Base-by-base conservation (phyloP, 116 monocot species). In the Phalaenopsis hybrid region DNA sequence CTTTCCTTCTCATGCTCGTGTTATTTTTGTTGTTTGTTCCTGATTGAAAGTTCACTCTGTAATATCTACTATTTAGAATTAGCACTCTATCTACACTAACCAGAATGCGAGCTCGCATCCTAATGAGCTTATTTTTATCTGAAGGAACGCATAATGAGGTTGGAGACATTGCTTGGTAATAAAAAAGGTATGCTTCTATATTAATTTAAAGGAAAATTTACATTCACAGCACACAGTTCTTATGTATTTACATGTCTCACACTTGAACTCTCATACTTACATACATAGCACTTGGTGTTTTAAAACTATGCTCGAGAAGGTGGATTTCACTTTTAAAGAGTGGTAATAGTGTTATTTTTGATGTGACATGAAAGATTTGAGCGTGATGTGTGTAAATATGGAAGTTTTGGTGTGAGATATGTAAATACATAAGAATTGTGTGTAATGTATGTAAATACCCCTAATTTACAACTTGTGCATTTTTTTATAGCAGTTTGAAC, bases 111-210 rank as follows among this genome's bases (percentile, higher is more conserved):
- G 31, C 33, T 33, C 1, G 33, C 69, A 69, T 11, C 33, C 74
- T 83, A 78, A 79, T 37, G 1, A 67, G 67, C 5, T 75, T 81
- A 44, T 31, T 1, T 67, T 76, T 72, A 4, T 33, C 9, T 85
- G 43, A 79, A 94, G 94, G 91, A 91, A 44, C 94, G 91, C 15
- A 37, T 94, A 52, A 73, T 85, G 61, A 86, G 82, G 80, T 81
- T 94, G 81, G 94, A 91, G 81, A 63, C 84, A 13, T 69, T 85
- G 78, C 76, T 91, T 70, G 85, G 85, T 7, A 77, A 57, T 79
- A 83, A 84, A 76, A 79, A 86, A 75, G 89, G 89, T 91, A 87
- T 31, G 4, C 21, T 70, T 21, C 57, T 11, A 41, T 52, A 58
- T 45, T 59, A 28, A 49, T 85, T 79, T 41, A 41, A 41, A 41